Evolutionary conservation across 306 rosid species (phyloP).

Genomic region (Carpinus viminea): DNA sequence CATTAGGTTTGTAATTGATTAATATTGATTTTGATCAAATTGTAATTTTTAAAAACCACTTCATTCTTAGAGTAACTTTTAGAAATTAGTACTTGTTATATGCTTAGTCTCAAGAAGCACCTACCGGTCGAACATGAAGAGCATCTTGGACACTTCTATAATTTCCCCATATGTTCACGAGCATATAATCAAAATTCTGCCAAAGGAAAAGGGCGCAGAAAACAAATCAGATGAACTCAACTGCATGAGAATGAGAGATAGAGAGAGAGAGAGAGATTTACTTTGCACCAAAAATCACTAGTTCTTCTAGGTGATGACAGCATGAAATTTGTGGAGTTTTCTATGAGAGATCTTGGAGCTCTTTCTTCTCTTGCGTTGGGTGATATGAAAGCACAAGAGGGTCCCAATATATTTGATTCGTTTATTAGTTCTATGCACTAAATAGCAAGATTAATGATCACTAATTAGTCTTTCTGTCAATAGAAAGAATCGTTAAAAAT

Average conservation of each 20-base stretch:
- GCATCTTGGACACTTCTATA: conserved; percentile 21
- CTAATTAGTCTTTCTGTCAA: too few relatives aligned
- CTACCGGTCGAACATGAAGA: conserved; percentile 26
- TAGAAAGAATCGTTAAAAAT: too few relatives aligned
- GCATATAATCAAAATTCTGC: conserved; percentile 31
- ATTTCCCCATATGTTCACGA: conserved; percentile 17
- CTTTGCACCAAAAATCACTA: conserved; percentile 10
- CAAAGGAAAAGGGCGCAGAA: neutral
- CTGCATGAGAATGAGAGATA: too few relatives aligned
- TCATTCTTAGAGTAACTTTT: too few relatives aligned
- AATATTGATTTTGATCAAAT: neutral
- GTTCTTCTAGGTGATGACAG: neutral
- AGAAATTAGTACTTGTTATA: too few relatives aligned
- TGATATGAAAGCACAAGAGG: conserved; percentile 9
- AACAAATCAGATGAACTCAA: neutral
- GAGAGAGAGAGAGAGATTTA: neutral
- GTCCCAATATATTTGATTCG: neutral
- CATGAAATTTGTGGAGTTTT: neutral
- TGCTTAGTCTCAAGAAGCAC: neutral
- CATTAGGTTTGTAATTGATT: too few relatives aligned
- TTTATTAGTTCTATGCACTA: too few relatives aligned
- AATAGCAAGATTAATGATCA: too few relatives aligned
- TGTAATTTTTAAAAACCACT: neutral
- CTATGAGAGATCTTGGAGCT: conserved; percentile 20
- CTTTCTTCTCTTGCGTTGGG: conserved; percentile 14